Conservation (phyloP, 176 grass and related monocot species). For the Melocanna baccifera region DNA sequence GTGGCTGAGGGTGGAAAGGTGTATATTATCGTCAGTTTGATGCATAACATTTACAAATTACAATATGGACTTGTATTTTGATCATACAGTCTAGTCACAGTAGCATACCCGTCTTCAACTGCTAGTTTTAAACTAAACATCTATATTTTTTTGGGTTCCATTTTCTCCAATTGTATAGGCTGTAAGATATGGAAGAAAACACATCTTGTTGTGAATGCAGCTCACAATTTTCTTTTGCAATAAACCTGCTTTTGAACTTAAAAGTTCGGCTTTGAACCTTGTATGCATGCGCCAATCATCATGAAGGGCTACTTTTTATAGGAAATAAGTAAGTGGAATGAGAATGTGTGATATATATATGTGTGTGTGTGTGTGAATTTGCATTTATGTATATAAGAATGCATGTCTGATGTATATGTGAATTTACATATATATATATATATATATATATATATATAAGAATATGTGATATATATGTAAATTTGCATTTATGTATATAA, state of each 20-base stretch:
- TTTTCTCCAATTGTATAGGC: conserved; percentile 6
- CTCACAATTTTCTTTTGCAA: neutral
- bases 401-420: no score
- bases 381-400: no score
- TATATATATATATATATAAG: no score
- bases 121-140: neutral
- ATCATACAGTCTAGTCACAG: neutral
- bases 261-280: neutral
- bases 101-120: neutral
- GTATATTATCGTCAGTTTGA: neutral
- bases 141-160: neutral
- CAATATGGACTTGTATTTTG: neutral
- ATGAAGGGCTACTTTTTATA: no score
- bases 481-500: no score
- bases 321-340: no score
- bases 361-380: no score
- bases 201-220: neutral
- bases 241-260: neutral
- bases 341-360: no score
- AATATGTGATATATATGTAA: no score
- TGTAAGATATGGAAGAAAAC: neutral
- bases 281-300: no score
- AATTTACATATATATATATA: no score
- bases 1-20: conserved; percentile 92
- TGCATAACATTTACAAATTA: neutral